Evolutionary conservation across 75 land plant species (phyloP), one percentile per base, ranked within the genome.

Genomic region (Picea glauca): DNA sequence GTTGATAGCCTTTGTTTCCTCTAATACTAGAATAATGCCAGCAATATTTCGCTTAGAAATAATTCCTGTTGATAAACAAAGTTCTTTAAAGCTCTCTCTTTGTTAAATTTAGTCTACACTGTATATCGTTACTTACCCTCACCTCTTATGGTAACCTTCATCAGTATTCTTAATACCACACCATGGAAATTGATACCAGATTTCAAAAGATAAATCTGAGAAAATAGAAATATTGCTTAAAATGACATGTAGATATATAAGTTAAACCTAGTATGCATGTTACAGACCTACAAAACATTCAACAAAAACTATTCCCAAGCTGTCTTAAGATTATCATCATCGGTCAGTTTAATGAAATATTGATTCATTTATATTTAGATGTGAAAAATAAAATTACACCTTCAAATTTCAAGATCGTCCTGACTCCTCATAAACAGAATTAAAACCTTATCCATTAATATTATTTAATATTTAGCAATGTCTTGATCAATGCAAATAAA

Each of bases 391-490:
- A 13, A 77, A 2, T 32, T 63, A n/a, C 7, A 15, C 38, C 5
- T 18, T 77, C 8, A 60, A n/a, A 40, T 40, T 35, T 70, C n/a
- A 26, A 33, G n/a, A 62, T 7, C 26, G 38, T 32, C 17, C 15
- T 21, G 9, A 66, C 40, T 50, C 12, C 56, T 9, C 11, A 11
- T 50, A 18, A 11, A 2, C 13, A 58, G 12, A 76, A 12, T 2
- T 32, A 33, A 43, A 70, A 43, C 13, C 4, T 46, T 43, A 21
- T 7, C 18, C 26, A 23, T 9, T 75, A 77, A 62, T 15, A 38
- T 38, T 63, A 77, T 65, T 61, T 74, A 18, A 14, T 63, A 77
- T 65, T 61, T 74, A 18, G 23, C 2, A 79, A 79, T 50, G 14
- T 21, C 58, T 79, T 74, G 26, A 35, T 33, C 26, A 80, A 54